Evolutionary conservation across 2,329 filamentous ascomycete species (phyloP), one percentile per base, ranked within the genome.

Genomic region (Dothiorella sarmentorum): DNA sequence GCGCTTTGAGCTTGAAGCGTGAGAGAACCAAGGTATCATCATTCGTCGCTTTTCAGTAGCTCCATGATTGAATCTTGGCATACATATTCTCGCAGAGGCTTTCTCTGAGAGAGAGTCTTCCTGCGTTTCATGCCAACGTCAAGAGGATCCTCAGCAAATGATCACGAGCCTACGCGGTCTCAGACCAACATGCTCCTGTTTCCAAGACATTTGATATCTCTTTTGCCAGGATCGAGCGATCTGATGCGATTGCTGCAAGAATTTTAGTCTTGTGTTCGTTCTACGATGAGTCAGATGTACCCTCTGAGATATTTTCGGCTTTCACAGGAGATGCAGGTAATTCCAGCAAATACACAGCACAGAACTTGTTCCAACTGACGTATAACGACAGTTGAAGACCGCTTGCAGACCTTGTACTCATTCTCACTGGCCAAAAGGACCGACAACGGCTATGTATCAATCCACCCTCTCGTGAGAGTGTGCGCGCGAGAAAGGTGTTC

Each of bases 1-100:
- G 66, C 13, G 70, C 72, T 58, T 64, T 74, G 26, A 68, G 65
- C 61, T 49, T 67, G 5, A 29, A 65, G 56, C 65, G 66, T 61
- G 59, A 65, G 61, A 59, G 64, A 38, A 67, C 65, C 42, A 59
- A 70, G 37, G 64, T 68, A 35, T 20, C 59, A 56, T 49, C 10
- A 53, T 13, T 22, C n/a, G 4, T 31, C 9, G 3, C 7, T 9
- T 13, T 7, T 4, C 9, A 9, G 3, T 31, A 31, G 9, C 29
- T 31, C 3, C 29, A 31, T 10, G n/a, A n/a, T n/a, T n/a, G n/a
- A n/a, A n/a, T n/a, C n/a, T n/a, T n/a, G n/a, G 29, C 29, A 1
- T 37, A 37, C 35, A 37, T 37, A 5, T 37, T 37, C 35, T n/a
- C 35, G 1, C 35, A 17, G 17, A 15, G 13, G 11, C 7, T 37